Conservation (phyloP, 768 basidiomycete genomes). For the Serendipita sp. region DNA sequence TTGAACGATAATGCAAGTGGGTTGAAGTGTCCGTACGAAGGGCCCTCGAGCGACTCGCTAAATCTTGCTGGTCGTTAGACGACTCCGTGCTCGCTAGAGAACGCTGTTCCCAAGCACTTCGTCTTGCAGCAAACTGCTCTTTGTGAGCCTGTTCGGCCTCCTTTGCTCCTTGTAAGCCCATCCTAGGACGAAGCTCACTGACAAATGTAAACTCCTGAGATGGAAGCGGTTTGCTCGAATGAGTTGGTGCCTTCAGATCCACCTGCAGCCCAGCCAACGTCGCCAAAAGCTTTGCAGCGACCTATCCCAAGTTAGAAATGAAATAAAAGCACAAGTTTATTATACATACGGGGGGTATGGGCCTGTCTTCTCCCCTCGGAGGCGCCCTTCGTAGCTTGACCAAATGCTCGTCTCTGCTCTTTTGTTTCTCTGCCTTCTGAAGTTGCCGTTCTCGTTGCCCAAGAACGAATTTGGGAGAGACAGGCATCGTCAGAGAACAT, state of each 20-base stretch:
- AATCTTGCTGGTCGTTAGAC: not conserved
- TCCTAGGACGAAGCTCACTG: not conserved
- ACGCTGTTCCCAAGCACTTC: not conserved
- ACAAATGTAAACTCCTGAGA: not conserved
- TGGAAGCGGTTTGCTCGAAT: not conserved
- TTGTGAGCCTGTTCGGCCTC: not conserved
- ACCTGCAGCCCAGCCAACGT: not conserved
- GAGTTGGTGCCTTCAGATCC: not conserved
- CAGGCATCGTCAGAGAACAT: not conserved
- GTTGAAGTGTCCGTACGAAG: no score
- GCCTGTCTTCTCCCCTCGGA: not conserved
- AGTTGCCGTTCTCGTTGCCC: not conserved
- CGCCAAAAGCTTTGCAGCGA: not conserved
- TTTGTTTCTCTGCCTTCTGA: not conserved
- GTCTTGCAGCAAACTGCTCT: not conserved
- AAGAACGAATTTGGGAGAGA: not conserved
- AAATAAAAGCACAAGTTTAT: not conserved
- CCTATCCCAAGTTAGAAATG: not conserved
- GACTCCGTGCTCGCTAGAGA: not conserved
- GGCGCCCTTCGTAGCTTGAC: not conserved
- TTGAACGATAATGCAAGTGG: no score
- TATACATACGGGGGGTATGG: not conserved
- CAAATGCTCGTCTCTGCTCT: not conserved
- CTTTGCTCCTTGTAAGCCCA: not conserved
- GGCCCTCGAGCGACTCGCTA: no score